A percentile compares a stretch with the other conserved stretches of the same genome.
These are phyloP conservation scores for Coemansia sp. DNA, from an alignment of 192 early-diverging fungal species.

Conservation along the genomic window DNA sequence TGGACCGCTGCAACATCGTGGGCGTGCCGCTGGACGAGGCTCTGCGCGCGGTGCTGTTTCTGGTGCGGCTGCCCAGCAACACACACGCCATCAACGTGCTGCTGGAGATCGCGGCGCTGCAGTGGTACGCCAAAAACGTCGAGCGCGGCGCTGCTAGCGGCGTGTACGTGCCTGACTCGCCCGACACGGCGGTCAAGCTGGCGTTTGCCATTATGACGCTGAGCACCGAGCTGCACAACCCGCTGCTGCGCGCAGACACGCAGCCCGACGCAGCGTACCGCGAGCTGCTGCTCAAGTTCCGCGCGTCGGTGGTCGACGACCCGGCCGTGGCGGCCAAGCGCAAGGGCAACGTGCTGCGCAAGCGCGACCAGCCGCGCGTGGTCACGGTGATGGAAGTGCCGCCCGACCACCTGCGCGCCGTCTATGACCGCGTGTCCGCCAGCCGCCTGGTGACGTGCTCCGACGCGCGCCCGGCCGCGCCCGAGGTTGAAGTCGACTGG, in stretches of 20 bases:
- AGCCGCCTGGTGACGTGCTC: constrained; percentile 50
- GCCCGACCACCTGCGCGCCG: constrained; percentile 27
- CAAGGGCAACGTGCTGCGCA: constrained; percentile 57
- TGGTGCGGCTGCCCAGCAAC: constrained; percentile 49
- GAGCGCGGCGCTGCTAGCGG: constrained; percentile 22
- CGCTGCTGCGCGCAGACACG: constrained; percentile 37
- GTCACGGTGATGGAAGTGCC: constrained; percentile 56
- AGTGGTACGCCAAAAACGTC: constrained; percentile 49
- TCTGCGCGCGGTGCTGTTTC: constrained; percentile 50
- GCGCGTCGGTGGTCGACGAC: constrained; percentile 54
- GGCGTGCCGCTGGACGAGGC: constrained; percentile 55
- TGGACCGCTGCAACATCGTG: constrained; percentile 50
- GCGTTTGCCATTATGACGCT: constrained; percentile 54
- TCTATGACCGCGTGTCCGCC: constrained; percentile 46
- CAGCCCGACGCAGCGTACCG: constrained; percentile 48
- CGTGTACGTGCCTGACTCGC: constrained; percentile 51
- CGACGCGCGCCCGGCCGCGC: constrained; percentile 40
- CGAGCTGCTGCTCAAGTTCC: constrained; percentile 46
- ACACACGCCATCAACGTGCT: constrained; percentile 41
- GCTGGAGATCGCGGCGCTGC: constrained; percentile 47
- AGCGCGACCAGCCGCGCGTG: constrained; percentile 58
- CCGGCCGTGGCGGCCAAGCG: constrained; percentile 45
- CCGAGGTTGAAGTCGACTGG: constrained; percentile 55
- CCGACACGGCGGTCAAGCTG: constrained; percentile 52
- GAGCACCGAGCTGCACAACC: constrained; percentile 56